These are phyloP conservation scores for Trichoderma simmonsii DNA, from an alignment of 2,329 filamentous ascomycete genomes.

Conservation along the genomic window DNA sequence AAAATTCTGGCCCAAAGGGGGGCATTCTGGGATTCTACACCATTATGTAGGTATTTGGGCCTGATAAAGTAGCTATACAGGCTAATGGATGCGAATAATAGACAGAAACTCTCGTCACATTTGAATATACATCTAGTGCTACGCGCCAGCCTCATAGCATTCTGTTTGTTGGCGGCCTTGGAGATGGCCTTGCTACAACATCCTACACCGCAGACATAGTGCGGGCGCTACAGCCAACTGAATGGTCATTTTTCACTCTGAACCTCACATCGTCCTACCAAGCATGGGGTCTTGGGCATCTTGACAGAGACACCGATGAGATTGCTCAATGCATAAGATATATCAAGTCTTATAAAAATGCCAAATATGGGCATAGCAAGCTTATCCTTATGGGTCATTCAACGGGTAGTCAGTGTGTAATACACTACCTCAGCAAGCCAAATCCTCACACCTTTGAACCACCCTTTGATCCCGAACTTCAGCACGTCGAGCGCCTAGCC, in stretches of 20 bases:
- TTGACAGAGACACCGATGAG: slow-evolving; percentile 37
- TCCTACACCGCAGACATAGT: slow-evolving; percentile 46
- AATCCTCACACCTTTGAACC: slow-evolving; percentile 34
- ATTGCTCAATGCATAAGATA: slow-evolving; percentile 31
- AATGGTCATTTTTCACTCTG: slow-evolving; percentile 37
- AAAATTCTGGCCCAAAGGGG: slow-evolving; percentile 35
- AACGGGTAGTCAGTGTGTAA: slow-evolving; percentile 63
- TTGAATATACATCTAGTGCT: slow-evolving; percentile 35
- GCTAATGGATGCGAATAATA: slow-evolving; percentile 18
- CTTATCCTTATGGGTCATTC: slow-evolving; percentile 66
- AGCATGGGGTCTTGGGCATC: slow-evolving; percentile 36
- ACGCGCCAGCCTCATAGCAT: slow-evolving; percentile 42
- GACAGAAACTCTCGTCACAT: slow-evolving; percentile 38
- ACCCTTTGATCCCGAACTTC: slow-evolving; percentile 27
- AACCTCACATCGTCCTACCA: slow-evolving; percentile 40
- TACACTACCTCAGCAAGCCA: slow-evolving; percentile 55
- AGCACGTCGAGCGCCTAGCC: slow-evolving; percentile 36
- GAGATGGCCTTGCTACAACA: slow-evolving; percentile 49
- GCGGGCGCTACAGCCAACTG: slow-evolving; percentile 33
- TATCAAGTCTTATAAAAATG: slow-evolving; percentile 33
- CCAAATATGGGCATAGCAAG: slow-evolving; percentile 42
- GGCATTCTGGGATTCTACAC: slow-evolving; percentile 32
- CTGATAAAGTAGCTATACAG: background rate
- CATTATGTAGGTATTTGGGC: slow-evolving; percentile 34
- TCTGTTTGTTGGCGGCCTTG: slow-evolving; percentile 52